Conservation (phyloP, 2,329 filamentous ascomycete genomes). For the Xylaria sp. region DNA sequence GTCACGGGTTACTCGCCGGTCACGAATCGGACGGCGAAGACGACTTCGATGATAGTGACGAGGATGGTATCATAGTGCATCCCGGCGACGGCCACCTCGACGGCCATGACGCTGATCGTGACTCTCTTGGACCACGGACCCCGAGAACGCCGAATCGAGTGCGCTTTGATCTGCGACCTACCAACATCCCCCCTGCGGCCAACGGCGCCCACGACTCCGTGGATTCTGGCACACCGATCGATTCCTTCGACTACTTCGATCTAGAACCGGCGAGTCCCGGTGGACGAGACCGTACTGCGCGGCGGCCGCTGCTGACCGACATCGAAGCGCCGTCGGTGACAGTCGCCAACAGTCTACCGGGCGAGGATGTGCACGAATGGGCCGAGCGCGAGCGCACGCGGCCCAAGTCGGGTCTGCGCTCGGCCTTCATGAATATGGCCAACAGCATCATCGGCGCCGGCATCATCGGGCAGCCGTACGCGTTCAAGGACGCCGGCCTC, state of each 20-base stretch:
- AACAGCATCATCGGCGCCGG: conserved; percentile 92
- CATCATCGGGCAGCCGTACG: conserved; percentile 89
- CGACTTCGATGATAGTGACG: conserved; percentile 20
- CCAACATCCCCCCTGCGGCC: conserved; percentile 48
- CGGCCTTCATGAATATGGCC: conserved; percentile 99
- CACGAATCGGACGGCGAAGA: conserved; percentile 44
- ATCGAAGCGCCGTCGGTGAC: conserved; percentile 77
- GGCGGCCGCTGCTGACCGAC: conserved; percentile 75
- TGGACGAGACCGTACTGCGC: conserved; percentile 49
- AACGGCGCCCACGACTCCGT: conserved; percentile 38
- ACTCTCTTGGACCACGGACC: conserved; percentile 45
- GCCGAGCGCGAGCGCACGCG: conserved; percentile 67
- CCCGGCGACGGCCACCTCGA: conserved; percentile 32
- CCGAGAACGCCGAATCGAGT: conserved; percentile 74
- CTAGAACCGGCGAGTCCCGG: conserved; percentile 51
- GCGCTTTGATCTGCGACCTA: conserved; percentile 64
- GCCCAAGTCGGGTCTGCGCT: conserved; percentile 85
- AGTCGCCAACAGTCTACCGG: conserved; percentile 68
- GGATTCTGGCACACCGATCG: conserved; percentile 32
- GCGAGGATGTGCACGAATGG: conserved; percentile 59
- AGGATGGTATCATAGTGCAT: conserved; percentile 44
- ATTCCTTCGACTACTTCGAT: conserved; percentile 51
- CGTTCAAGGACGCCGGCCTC: conserved; percentile 92
- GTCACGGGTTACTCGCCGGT: conserved; percentile 53
- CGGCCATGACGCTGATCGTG: conserved; percentile 26